Base-by-base conservation (phyloP, 2,329 filamentous ascomycete species). In the Colletotrichum lini region DNA sequence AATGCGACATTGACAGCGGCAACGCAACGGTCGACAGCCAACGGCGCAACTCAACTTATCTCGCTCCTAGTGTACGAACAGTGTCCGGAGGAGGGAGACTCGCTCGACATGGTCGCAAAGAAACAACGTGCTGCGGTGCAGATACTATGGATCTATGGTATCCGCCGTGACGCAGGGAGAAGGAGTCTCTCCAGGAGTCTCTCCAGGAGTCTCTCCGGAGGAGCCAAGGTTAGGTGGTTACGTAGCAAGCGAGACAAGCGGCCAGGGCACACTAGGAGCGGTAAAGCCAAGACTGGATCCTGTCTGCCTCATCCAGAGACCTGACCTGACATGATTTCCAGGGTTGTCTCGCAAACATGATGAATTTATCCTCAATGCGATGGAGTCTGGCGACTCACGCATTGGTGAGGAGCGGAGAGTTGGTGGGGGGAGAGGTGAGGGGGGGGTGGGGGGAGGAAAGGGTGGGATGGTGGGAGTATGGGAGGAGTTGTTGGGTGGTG, bases 81-180 rank as follows among this genome's bases (percentile, higher is more conserved):
- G 30, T 35, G 30, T 9, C 30, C 30, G 7, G 1, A 35, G 30
- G 30, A 35, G 8, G 30, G 30, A 30, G 26, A 30, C 26, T 30
- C 26, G 26, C 26, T 35, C 30, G 8, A 35, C 18, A 58, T 52
- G 49, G 21, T 35, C 40, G 63, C 47, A 59, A 54, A 67, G 59
- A 23, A 57, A 58, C 49, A 52, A 30, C 23, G 44, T 38, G 40
- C n/a, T 64, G 52, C 44, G 30, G 30, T 35, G 8, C 30, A 35
- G 30, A 35, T 35, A 35, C 30, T 35, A 35, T 35, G 30, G 30
- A 35, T 35, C 30, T 35, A 9, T 35, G 38, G 56, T 54, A 52
- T 52, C 59, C 63, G 60, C 57, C 38, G 23, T 61, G 63, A 70
- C 56, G 67, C 67, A 70, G 63, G 67, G 67, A 70, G 63, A 50